Conservation (phyloP, 2,329 filamentous ascomycete genomes). For the Penicillium sp. region DNA sequence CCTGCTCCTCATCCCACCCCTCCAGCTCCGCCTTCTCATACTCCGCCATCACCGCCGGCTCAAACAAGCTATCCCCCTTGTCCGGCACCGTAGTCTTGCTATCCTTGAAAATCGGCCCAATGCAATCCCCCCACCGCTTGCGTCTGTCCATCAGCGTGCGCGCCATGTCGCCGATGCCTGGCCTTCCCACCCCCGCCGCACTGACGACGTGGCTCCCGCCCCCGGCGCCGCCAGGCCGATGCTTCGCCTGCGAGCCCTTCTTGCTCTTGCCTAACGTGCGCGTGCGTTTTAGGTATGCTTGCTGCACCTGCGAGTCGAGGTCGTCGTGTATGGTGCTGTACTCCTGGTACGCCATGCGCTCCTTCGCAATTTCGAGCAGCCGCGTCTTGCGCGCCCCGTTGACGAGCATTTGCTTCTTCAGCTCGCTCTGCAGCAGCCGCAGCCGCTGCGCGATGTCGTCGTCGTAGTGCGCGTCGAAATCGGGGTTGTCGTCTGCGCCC, state of each 20-base stretch:
- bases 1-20: conserved; percentile 75
- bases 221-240: conserved; percentile 62
- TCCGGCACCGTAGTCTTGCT: conserved; percentile 73
- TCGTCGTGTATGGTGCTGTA: conserved; percentile 97
- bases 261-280: conserved; percentile 91
- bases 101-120: conserved; percentile 85
- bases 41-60: conserved; percentile 65
- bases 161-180: conserved; percentile 79
- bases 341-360: conserved; percentile 93
- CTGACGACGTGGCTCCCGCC: conserved; percentile 59
- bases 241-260: conserved; percentile 67
- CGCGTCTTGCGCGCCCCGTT: conserved; percentile 90
- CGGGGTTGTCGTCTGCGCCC: conserved; percentile 63
- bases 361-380: conserved; percentile 79
- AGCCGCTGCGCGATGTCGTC: conserved; percentile 90
- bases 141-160: conserved; percentile 89
- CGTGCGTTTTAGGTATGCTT: conserved; percentile 92
- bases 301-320: conserved; percentile 89
- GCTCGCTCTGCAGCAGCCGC: conserved; percentile 74
- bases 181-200: conserved; percentile 44
- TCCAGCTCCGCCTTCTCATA: conserved; percentile 73
- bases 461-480: conserved; percentile 86
- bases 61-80: conserved; percentile 69
- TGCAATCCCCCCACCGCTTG: conserved; percentile 82
- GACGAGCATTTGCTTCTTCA: conserved; percentile 77